Evolutionary conservation across 2,329 filamentous ascomycete genomes (phyloP).

Genomic region (Xylaria sp.): DNA sequence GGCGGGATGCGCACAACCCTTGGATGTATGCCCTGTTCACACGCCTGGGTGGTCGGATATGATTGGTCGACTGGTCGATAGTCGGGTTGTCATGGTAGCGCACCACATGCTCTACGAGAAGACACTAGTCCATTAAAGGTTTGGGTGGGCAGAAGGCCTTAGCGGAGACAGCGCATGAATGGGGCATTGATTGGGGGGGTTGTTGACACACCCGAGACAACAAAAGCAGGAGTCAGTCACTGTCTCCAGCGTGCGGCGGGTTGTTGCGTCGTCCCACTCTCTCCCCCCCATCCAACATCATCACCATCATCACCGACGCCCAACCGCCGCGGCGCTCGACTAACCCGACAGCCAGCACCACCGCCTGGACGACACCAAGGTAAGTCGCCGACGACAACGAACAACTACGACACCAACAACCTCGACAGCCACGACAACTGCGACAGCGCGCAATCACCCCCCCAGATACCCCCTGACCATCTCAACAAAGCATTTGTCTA

Average conservation of each 20-base stretch:
- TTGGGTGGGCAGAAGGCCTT: conserved; percentile 31
- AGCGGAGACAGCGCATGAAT: conserved; percentile 36
- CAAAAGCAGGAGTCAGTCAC: conserved; percentile 22
- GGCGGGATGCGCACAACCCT: background rate
- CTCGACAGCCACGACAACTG: background rate
- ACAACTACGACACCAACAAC: conserved; percentile 7
- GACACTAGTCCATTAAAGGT: conserved; percentile 22
- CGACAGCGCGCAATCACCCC: background rate
- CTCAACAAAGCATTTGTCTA: conserved; percentile 9
- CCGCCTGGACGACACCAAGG: conserved; percentile 7
- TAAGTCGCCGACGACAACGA: conserved; percentile 16
- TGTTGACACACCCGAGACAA: conserved; percentile 30
- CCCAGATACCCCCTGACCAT: background rate
- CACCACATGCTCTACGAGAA: conserved; percentile 30
- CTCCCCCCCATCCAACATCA: no score
- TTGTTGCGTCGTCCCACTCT: conserved; percentile 17
- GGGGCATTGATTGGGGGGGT: conserved; percentile 28
- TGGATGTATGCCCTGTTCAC: background rate
- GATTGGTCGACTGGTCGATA: conserved; percentile 12
- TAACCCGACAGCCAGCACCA: conserved; percentile 22
- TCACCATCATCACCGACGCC: conserved; percentile 24
- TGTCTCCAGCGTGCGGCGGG: conserved; percentile 11
- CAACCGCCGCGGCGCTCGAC: conserved; percentile 15
- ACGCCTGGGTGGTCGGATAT: background rate
- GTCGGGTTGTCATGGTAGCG: conserved; percentile 41